Evolutionary conservation across 257 asterid genomes (phyloP).

Genomic region (Marsdenia floribunda): DNA sequence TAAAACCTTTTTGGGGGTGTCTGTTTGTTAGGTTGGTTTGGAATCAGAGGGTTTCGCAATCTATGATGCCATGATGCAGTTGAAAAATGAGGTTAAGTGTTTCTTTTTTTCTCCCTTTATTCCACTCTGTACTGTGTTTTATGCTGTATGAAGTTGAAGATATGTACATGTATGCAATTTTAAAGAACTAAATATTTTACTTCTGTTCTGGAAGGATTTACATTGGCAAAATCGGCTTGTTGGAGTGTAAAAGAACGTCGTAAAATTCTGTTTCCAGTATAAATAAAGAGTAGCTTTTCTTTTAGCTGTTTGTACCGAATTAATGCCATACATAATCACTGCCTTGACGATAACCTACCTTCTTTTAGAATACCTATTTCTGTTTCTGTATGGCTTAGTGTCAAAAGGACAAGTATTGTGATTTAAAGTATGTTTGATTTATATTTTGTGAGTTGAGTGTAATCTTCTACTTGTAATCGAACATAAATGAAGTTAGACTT

Average conservation of each 20-base stretch:
- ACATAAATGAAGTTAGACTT: background rate
- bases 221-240: background rate
- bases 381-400: background rate
- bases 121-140: background rate
- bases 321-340: background rate
- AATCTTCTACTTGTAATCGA: background rate
- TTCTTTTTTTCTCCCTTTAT: background rate
- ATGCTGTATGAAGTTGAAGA: background rate
- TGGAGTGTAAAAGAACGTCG: background rate
- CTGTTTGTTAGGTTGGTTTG: conserved; percentile 62
- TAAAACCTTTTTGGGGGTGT: background rate
- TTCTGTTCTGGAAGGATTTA: background rate
- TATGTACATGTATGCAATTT: background rate
- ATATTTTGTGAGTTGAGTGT: background rate
- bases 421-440: background rate
- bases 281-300: background rate
- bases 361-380: background rate
- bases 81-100: conserved; percentile 73
- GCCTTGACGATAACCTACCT: background rate
- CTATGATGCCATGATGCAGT: conserved; percentile 84
- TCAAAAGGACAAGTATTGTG: background rate
- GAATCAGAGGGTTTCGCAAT: conserved; percentile 93
- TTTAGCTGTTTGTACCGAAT: background rate
- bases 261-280: background rate
- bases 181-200: background rate